Evolutionary conservation across 2,329 filamentous ascomycete genomes (phyloP).

Genomic region (Chaetomium globosum): DNA sequence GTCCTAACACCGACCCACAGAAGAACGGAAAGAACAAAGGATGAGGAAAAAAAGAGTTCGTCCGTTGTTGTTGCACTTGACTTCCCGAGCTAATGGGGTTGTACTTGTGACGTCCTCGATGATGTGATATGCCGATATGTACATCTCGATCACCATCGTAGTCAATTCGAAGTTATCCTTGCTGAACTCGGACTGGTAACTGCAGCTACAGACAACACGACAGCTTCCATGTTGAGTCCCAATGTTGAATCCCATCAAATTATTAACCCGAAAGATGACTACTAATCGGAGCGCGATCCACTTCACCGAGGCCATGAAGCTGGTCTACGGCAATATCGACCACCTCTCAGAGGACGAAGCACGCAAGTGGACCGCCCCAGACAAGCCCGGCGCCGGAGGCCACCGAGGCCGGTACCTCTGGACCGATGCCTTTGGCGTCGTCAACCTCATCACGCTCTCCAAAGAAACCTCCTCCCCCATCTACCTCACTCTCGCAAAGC

Average conservation of each 20-base stretch:
- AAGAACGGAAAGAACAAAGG: not conserved
- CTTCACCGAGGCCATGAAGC: slow-evolving; percentile 45
- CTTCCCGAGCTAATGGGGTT: not conserved
- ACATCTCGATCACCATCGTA: not conserved
- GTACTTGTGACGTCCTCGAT: slow-evolving; percentile 30
- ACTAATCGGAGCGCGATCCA: slow-evolving; percentile 27
- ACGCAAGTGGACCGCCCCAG: slow-evolving; percentile 51
- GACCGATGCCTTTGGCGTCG: slow-evolving; percentile 63
- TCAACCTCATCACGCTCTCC: slow-evolving; percentile 61
- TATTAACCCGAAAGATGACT: slow-evolving; percentile 23
- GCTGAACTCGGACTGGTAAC: not conserved
- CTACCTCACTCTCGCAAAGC: slow-evolving; percentile 54
- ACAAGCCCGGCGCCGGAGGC: slow-evolving; percentile 51
- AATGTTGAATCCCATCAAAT: slow-evolving; percentile 9
- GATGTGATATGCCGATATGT: slow-evolving; percentile 5
- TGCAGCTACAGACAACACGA: not conserved
- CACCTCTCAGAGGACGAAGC: slow-evolving; percentile 35
- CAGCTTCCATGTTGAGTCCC: slow-evolving; percentile 17
- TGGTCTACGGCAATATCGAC: slow-evolving; percentile 45
- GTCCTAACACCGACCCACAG: not conserved
- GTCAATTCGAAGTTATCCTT: no score
- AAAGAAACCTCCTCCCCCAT: slow-evolving; percentile 42
- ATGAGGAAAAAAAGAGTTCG: not conserved
- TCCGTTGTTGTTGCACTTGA: not conserved
- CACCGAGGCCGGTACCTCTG: slow-evolving; percentile 62